Percentiles rank a stretch among this genome's conserved stretches.
Evolutionary conservation across 192 early-diverging fungal genomes (phyloP).

Genomic region (Rhizoclosmatium sp.): DNA sequence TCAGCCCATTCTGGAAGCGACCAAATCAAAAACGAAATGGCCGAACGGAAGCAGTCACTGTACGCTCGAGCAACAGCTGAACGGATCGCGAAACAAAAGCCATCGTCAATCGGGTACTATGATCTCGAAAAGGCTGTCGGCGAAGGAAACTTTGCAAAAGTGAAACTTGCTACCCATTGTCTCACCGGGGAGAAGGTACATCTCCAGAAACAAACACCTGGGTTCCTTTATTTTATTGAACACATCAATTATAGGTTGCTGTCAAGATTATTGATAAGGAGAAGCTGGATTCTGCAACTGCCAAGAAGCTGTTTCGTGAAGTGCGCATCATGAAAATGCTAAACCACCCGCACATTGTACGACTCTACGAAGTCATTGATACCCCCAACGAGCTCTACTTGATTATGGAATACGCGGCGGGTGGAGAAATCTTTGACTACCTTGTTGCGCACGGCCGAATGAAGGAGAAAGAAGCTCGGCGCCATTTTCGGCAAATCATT

Average conservation of each 20-base stretch:
- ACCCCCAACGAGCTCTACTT: constrained; percentile 68
- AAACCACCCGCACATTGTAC: constrained; percentile 66
- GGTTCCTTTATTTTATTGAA: neutral
- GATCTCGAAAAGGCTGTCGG: constrained; percentile 66
- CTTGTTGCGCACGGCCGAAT: constrained; percentile 69
- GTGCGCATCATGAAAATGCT: constrained; percentile 71
- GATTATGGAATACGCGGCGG: constrained; percentile 68
- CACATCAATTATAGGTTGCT: constrained; percentile 55
- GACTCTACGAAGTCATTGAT: constrained; percentile 72
- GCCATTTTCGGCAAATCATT: constrained; percentile 65
- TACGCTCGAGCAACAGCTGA: constrained; percentile 55
- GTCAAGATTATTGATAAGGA: constrained; percentile 71
- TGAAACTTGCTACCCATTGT: constrained; percentile 63
- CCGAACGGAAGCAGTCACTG: constrained; percentile 33
- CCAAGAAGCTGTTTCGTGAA: constrained; percentile 69
- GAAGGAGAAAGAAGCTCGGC: constrained; percentile 71
- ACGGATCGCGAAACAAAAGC: constrained; percentile 49
- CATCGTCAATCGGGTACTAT: constrained; percentile 64
- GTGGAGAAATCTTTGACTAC: constrained; percentile 72
- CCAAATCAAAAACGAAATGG: neutral
- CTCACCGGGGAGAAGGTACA: constrained; percentile 65
- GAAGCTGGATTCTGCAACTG: constrained; percentile 64
- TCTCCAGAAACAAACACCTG: neutral
- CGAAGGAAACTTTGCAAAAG: constrained; percentile 72
- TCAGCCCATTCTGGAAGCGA: too few species aligned